A percentile compares a stretch with the other conserved stretches of the same genome.
These are phyloP conservation scores for Xylariaceae sp. DNA, from an alignment of 2,329 filamentous ascomycete genomes.

Conservation along the genomic window DNA sequence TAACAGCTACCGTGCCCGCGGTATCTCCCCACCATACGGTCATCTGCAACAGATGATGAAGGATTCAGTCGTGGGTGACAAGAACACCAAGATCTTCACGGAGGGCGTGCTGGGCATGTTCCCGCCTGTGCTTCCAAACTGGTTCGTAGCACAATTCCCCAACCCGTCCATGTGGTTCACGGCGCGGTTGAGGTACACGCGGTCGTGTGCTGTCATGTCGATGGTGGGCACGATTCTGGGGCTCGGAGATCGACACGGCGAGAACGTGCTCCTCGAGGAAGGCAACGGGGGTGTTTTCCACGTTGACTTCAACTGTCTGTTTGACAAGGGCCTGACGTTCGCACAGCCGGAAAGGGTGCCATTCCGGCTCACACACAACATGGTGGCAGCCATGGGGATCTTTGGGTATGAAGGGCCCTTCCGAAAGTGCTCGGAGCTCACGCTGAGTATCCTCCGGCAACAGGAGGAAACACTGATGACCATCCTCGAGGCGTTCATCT, in stretches of 20 bases:
- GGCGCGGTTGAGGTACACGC: constrained; percentile 82
- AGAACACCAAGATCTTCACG: constrained; percentile 68
- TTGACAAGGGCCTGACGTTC: constrained; percentile 96
- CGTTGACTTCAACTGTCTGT: constrained; percentile 99
- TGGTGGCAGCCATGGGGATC: constrained; percentile 95
- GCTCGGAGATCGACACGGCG: constrained; percentile 90
- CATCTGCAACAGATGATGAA: constrained; percentile 62
- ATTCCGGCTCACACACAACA: constrained; percentile 96
- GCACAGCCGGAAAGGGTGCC: constrained; percentile 92
- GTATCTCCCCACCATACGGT: constrained; percentile 65
- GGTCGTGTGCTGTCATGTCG: constrained; percentile 97
- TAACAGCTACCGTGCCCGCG: constrained; percentile 70
- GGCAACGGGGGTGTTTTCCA: constrained; percentile 91
- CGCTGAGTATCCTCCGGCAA: constrained; percentile 75
- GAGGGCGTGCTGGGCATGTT: constrained; percentile 63
- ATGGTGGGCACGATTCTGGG: constrained; percentile 96
- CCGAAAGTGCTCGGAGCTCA: constrained; percentile 84
- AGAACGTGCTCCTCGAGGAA: constrained; percentile 94
- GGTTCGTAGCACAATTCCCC: constrained; percentile 94
- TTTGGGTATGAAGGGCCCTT: constrained; percentile 94
- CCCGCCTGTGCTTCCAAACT: constrained; percentile 80
- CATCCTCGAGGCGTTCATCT: constrained; percentile 92
- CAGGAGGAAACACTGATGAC: constrained; percentile 97
- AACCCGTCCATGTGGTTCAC: constrained; percentile 90
- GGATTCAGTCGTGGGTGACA: constrained; percentile 53